phyloP scores from a whole-genome alignment of 345 rosid genomes.

The Euphorbia lathyris region DNA sequence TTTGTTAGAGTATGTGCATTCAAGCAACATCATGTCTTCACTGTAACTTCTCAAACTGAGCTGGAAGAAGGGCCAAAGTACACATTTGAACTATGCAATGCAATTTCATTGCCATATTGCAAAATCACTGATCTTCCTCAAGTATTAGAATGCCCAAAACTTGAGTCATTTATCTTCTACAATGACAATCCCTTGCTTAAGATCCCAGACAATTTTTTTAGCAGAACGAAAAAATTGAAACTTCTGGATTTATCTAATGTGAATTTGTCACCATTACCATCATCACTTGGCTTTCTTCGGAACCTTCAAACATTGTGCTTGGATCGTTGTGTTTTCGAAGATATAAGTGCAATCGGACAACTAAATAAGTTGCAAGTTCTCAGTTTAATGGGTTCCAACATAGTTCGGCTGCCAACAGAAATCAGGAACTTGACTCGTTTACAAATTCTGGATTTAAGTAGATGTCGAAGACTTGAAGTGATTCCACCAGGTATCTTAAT shows the following conservation, averaged over 20 bases:
- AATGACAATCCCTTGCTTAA: not conserved
- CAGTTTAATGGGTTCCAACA: not conserved
- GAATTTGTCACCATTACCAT: not conserved
- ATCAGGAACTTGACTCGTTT: constrained; percentile 19
- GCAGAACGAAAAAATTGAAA: constrained; percentile 14
- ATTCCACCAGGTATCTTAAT: constrained; percentile 18
- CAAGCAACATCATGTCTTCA: not conserved
- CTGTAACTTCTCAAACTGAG: not conserved
- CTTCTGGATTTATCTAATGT: constrained; percentile 6
- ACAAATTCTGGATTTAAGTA: constrained; percentile 15
- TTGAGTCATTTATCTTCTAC: too few species aligned
- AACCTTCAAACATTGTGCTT: constrained; percentile 18
- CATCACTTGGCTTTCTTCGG: constrained; percentile 8
- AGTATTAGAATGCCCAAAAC: constrained; percentile 4
- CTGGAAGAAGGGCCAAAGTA: not conserved
- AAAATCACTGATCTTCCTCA: constrained; percentile 8
- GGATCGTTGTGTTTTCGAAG: not conserved
- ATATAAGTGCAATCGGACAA: constrained; percentile 14
- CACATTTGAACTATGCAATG: not conserved
- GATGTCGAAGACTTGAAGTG: constrained; percentile 12
- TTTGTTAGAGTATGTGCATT: constrained; percentile 17
- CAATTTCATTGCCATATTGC: not conserved
- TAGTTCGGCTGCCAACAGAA: constrained; percentile 14
- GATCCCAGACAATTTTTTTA: constrained; percentile 18
- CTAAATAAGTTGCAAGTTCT: constrained; percentile 19